Base-by-base conservation (phyloP, 768 basidiomycete species). In the Boletellus sp. region DNA sequence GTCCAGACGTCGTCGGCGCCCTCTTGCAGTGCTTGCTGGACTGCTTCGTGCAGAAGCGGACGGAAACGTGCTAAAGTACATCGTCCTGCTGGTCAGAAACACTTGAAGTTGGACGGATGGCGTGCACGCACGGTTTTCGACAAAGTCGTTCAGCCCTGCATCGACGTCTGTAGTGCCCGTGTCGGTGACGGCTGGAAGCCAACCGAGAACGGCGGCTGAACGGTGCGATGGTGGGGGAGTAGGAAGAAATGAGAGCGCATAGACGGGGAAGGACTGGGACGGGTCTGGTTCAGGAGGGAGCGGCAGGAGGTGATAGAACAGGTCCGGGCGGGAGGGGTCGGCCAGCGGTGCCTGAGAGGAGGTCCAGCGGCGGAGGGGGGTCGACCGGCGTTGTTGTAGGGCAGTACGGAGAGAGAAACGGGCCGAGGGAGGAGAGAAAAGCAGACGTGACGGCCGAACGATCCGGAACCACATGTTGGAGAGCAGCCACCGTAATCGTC, bases 141-240 rank as follows among this genome's bases (percentile, higher is more conserved):
- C 67, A 56, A 91, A 90, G 62, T 90, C 87, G 47, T 83, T 79
- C 54, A 90, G 63, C 5, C 81, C 80, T 2, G 78, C 78, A 19
- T 78, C 76, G 17, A 59, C 64, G 33, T 64, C 67, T 26, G 68
- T 65, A 19, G 62, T 60, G 3, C 52, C 63, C 5, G 51, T 56
- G 1, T 58, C 55, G 23, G 64, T 62, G 10, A 65, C 46, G 7
- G 84, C 85, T 13, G 85, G 85, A 7, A 90, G 66, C 83, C 83
- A 88, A 3, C 88, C 88, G 19, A 90, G 69, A 10, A 90, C 66
- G 6, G 78, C 74, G 23, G 70, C 64, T 8, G 84, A 83, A 19
- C 75, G 72, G 3, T 70, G 55, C 1, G 63, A 61, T 2, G 72
- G 63, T 0, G 83, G 82, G 9, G 74, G 68, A 17, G 66, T 54